Evolutionary conservation across 345 rosid genomes (phyloP), one percentile per base, ranked within the genome.

Genomic region (Syzygium jambos): DNA sequence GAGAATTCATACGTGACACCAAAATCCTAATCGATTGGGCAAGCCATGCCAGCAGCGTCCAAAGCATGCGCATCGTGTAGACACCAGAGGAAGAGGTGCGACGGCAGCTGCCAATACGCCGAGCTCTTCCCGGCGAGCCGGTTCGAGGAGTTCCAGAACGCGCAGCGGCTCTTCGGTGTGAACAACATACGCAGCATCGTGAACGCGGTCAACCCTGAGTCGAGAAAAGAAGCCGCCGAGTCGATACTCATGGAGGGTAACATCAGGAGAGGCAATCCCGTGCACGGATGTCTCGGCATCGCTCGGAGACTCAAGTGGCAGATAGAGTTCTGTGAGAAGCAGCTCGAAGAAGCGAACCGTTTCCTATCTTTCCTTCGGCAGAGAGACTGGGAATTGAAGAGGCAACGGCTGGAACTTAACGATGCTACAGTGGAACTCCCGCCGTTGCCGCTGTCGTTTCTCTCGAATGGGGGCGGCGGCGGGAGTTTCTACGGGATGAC

Each of bases 161-260:
- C 91, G 25, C 91, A 88, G 55, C 56, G 78, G 56, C 84, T 88
- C 38, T 89, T 87, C 46, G 90, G 92, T 9, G 21, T 89, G 19
- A 65, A 34, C 86, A 89, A 87, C 88, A 89, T 90, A 11, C 27
- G 54, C 19, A 90, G 78, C 34, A 61, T 89, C 41, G 84, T 90
- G 16, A 84, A 53, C 7, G 23, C 89, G 10, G 88, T 89, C 43
- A 63, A 52, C 34, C 89, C 89, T 13, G 23, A 78, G 11, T 43
- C 86, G 54, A 89, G 88, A 49, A 30, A 52, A 51, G 87, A 65
- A 9, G 87, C 89, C 16, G 90, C 90, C 15, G 88, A 89, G 15
- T 90, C 92, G 17, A 84, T 90, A 55, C 63, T 88, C 21, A 6
- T 52, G 30, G 89, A 88, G 51, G 88, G 85, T 12, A 87, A 61